These are phyloP conservation scores for Dendrostoma leiphaemia DNA, from an alignment of 2,329 filamentous ascomycete genomes.

Conservation along the genomic window DNA sequence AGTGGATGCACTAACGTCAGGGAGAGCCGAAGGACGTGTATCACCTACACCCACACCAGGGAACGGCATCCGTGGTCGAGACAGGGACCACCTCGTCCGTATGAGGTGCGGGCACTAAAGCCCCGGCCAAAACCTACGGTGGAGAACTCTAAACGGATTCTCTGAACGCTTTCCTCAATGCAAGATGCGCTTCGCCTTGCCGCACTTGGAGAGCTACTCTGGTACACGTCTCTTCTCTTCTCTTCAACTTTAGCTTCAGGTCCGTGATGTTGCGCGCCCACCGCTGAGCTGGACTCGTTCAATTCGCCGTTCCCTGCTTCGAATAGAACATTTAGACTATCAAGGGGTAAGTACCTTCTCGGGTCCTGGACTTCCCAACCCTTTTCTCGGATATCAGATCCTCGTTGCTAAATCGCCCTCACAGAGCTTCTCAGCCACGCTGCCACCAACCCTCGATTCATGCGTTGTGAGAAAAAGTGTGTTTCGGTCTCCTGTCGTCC, in stretches of 20 bases:
- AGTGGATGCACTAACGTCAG: slow-evolving; percentile 19
- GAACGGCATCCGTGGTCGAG: slow-evolving; percentile 23
- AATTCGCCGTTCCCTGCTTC: too few species aligned
- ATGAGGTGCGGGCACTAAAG: slow-evolving; percentile 21
- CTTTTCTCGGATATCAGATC: slow-evolving; percentile 19
- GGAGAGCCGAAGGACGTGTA: slow-evolving; percentile 16
- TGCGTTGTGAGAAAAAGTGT: slow-evolving; percentile 32
- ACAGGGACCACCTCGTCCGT: slow-evolving; percentile 26
- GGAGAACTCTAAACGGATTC: slow-evolving; percentile 31
- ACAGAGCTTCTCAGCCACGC: slow-evolving; percentile 30
- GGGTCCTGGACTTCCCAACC: slow-evolving; percentile 10
- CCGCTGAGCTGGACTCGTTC: slow-evolving; percentile 25
- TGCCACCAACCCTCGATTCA: slow-evolving; percentile 28
- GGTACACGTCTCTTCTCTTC: slow-evolving; percentile 24
- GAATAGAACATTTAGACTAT: too few species aligned
- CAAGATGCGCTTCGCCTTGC: slow-evolving; percentile 32
- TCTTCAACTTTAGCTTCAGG: slow-evolving; percentile 17
- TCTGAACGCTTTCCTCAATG: slow-evolving; percentile 26
- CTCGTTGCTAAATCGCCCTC: slow-evolving; percentile 25
- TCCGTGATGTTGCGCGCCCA: slow-evolving; percentile 11
- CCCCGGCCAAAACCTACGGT: slow-evolving; percentile 30
- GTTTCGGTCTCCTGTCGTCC: slow-evolving; percentile 16
- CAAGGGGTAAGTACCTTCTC: slow-evolving; percentile 22
- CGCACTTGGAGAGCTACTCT: slow-evolving; percentile 31
- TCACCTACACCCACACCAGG: slow-evolving; percentile 21